Conservation (phyloP, 225 moss, liverwort and hornwort species). For the Physcomitrellopsis africana region DNA sequence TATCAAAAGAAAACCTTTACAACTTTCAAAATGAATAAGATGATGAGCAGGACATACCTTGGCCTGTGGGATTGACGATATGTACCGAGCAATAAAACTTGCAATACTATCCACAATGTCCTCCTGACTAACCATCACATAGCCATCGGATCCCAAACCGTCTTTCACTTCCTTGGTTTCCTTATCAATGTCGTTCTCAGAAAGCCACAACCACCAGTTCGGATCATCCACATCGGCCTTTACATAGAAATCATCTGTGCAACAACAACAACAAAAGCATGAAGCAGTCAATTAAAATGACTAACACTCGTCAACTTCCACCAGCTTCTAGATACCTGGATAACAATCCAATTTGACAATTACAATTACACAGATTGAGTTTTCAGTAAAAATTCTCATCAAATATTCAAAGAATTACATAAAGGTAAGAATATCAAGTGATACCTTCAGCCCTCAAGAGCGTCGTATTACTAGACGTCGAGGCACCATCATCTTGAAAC, state of each 20-base stretch:
- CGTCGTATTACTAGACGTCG: conserved; percentile 43
- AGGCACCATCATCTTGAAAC: conserved; percentile 38
- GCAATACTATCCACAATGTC: conserved; percentile 88
- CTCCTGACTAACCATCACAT: conserved; percentile 76
- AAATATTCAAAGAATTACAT: no score
- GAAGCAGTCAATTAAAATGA: background rate
- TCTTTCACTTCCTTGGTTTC: conserved; percentile 59
- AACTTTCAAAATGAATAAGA: background rate
- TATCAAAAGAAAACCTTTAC: background rate
- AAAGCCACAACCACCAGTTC: conserved; percentile 73
- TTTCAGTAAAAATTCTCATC: background rate
- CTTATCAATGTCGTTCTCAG: conserved; percentile 61
- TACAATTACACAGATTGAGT: background rate
- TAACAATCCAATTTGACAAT: background rate
- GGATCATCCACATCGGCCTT: conserved; percentile 66
- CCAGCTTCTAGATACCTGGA: background rate
- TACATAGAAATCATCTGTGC: conserved; percentile 50
- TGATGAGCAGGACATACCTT: conserved; percentile 48
- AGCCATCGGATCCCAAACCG: conserved; percentile 67
- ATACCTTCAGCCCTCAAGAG: conserved; percentile 54
- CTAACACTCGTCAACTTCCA: background rate
- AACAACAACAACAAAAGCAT: conserved; percentile 29
- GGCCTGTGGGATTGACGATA: conserved; percentile 70
- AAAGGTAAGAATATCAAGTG: background rate
- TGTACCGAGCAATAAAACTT: conserved; percentile 74